Evolutionary conservation across 2,329 filamentous ascomycete genomes (phyloP).

Genomic region (Exophiala phaeomuriformis): DNA sequence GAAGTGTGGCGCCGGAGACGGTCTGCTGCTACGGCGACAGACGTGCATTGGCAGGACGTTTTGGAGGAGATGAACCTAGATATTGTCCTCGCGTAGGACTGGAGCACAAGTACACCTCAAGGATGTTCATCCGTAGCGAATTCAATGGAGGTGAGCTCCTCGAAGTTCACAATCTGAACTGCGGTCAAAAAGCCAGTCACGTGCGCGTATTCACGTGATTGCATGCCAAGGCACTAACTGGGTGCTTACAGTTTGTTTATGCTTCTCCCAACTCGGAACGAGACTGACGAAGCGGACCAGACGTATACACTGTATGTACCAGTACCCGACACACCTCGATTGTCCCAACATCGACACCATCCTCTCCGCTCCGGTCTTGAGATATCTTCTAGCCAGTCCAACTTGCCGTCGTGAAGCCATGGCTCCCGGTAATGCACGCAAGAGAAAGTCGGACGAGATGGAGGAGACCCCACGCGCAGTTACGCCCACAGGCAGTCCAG

Average conservation of each 20-base stretch:
- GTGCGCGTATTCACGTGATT: no score
- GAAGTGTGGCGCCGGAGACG: conserved; percentile 30
- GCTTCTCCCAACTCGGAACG: background rate
- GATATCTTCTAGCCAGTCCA: no score
- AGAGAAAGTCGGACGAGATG: conserved; percentile 36
- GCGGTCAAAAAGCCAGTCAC: no score
- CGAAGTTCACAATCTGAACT: no score
- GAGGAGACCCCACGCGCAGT: conserved; percentile 41
- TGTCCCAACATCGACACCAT: no score
- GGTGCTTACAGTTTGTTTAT: background rate
- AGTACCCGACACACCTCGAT: no score
- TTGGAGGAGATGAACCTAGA: conserved; percentile 32
- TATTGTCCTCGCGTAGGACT: conserved; percentile 28
- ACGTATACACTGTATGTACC: background rate
- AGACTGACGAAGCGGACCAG: background rate
- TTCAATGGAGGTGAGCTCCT: no score
- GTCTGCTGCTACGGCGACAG: conserved; percentile 6
- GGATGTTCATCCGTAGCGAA: no score
- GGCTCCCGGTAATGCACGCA: conserved; percentile 32
- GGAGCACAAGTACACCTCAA: no score
- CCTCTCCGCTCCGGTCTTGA: no score
- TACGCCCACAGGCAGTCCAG: conserved; percentile 49
- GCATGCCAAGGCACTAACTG: background rate
- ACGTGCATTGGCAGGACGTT: conserved; percentile 32
- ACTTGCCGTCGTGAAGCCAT: conserved; percentile 26